Conservation (phyloP, 495 filamentous ascomycete species). For the Niebla homalea region DNA sequence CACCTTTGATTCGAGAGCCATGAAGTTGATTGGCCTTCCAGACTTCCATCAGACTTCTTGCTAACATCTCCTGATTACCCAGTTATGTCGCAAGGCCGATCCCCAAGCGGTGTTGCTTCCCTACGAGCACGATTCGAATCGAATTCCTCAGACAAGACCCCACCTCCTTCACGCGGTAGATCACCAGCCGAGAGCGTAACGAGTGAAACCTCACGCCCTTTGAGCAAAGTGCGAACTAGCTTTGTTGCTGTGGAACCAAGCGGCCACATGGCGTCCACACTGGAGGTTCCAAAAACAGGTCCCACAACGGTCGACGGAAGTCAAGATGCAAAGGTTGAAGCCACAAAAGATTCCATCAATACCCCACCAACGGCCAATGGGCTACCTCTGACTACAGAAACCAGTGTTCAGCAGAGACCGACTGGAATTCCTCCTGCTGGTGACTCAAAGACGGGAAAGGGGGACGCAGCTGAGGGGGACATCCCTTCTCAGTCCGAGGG, state of each 20-base stretch:
- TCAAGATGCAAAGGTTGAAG: background rate
- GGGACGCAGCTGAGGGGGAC: no score
- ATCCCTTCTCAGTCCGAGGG: no score
- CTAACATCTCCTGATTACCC: slow-evolving; percentile 6
- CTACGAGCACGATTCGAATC: slow-evolving; percentile 83
- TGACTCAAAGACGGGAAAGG: background rate
- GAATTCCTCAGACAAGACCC: slow-evolving; percentile 26
- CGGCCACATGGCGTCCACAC: slow-evolving; percentile 14
- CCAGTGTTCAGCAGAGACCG: background rate
- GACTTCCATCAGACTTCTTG: background rate
- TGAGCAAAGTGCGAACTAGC: slow-evolving; percentile 68
- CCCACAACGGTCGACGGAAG: background rate
- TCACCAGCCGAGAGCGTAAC: slow-evolving; percentile 40
- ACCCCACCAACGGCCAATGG: background rate
- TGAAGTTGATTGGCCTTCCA: no score
- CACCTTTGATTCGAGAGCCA: no score
- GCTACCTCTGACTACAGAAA: background rate
- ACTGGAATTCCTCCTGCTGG: background rate
- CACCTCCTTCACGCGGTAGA: slow-evolving; percentile 60
- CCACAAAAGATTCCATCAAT: background rate
- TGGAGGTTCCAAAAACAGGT: background rate
- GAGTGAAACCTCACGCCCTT: slow-evolving; percentile 35
- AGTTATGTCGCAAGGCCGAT: slow-evolving; percentile 36
- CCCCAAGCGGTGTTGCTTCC: slow-evolving; percentile 48
- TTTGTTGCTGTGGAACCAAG: slow-evolving; percentile 69